phyloP scores from a whole-genome alignment of 2,329 filamentous ascomycete species.

The Sporothrix sp. region DNA sequence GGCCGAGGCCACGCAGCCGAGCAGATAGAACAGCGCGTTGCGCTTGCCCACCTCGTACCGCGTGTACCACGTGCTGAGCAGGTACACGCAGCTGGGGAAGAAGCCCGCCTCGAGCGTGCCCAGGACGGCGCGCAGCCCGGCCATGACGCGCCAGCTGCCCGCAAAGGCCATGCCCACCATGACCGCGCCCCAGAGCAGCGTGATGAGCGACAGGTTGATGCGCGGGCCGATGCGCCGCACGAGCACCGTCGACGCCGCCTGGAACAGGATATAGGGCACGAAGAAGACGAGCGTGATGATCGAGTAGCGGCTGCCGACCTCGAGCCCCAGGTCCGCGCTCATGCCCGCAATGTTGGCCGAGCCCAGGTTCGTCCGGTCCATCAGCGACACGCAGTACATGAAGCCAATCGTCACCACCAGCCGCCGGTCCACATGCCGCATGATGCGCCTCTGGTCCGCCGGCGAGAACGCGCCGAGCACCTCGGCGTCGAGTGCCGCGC shows the following conservation, averaged over 20 bases:
- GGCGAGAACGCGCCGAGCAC: slow-evolving; percentile 42
- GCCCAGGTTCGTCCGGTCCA: slow-evolving; percentile 73
- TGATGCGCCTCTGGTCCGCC: slow-evolving; percentile 56
- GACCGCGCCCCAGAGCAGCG: slow-evolving; percentile 47
- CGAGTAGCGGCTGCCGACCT: slow-evolving; percentile 40
- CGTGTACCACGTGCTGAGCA: slow-evolving; percentile 67
- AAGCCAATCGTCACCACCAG: slow-evolving; percentile 51
- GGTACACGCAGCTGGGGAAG: slow-evolving; percentile 61
- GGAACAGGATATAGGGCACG: slow-evolving; percentile 61
- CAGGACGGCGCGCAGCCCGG: slow-evolving; percentile 47
- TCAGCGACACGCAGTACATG: slow-evolving; percentile 66
- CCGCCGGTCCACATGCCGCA: slow-evolving; percentile 58
- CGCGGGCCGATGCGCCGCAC: slow-evolving; percentile 57
- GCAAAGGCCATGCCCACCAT: slow-evolving; percentile 60
- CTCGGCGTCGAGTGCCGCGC: not conserved
- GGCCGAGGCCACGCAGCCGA: slow-evolving; percentile 56
- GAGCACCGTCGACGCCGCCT: slow-evolving; percentile 60
- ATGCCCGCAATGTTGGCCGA: slow-evolving; percentile 62
- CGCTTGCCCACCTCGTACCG: slow-evolving; percentile 60
- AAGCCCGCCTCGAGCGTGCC: slow-evolving; percentile 61
- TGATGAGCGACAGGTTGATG: slow-evolving; percentile 44
- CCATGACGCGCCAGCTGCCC: slow-evolving; percentile 39
- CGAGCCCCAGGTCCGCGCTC: slow-evolving; percentile 36
- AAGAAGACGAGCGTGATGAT: slow-evolving; percentile 66
- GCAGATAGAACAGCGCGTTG: slow-evolving; percentile 59